Evolutionary conservation across 2,329 filamentous ascomycete species (phyloP), one percentile per base, ranked within the genome.

Genomic region (Fusarium sublunatum): DNA sequence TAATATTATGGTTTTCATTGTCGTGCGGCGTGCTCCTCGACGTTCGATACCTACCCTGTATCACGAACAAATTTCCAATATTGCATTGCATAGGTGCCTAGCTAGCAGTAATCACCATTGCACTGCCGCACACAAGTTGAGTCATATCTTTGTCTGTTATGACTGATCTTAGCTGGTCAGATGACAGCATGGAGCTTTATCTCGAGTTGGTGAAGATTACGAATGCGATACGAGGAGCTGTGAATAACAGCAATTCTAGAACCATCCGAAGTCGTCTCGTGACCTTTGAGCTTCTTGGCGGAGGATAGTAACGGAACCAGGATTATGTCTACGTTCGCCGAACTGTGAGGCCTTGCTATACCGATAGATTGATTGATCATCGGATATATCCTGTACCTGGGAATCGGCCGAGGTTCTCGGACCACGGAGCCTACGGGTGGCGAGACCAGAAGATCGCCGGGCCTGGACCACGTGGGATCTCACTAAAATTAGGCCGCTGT

Each of bases 401-500:
- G 29, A 53, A 67, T 54, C 63, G 64, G 64, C 64, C 59, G 49
- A 65, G 56, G 25, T 19, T 39, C 29, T 66, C 46, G 58, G 58
- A 40, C 28, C 15, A 60, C 62, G 58, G 62, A 65, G 58, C 45
- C 35, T 52, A 59, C 42, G 45, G 39, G 62, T 66, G 62, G 62
- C 62, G 58, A 65, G 62, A 65, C 38, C 53, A 50, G 60, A 38
- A 5, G 51, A 55, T 64, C 49, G 49, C 35, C 38, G 51, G 64
- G 64, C 32, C 64, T 64, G 41, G 64, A 64, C 51, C 64, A 67
- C 64, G 60, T 67, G 64, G 43, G 35, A 34, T 19, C 12, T 13
- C 28, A 12, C 64, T 67, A 66, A 66, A 64, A 52, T 67, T 65
- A 66, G 47, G 31, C 38, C 12, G 46, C 38, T 41, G 29, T 40